These are phyloP conservation scores for Xylaria sp. DNA, from an alignment of 2,329 filamentous ascomycete genomes.

Conservation along the genomic window DNA sequence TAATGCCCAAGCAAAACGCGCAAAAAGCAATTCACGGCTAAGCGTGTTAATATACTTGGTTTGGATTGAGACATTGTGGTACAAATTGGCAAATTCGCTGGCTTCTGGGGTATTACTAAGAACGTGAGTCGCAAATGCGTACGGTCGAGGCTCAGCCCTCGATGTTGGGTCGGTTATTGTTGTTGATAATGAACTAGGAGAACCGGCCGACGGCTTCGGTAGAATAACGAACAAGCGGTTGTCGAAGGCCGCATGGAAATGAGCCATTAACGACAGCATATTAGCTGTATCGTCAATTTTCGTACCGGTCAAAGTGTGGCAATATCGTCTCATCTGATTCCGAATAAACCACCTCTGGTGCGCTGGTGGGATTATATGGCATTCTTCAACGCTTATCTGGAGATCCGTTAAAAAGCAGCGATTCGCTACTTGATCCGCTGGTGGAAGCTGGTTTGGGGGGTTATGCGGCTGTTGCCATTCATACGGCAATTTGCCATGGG, in stretches of 20 bases:
- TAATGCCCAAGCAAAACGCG: neutral
- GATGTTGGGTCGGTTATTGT: neutral
- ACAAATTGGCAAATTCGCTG: neutral
- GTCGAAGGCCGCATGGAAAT: neutral
- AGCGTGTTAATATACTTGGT: neutral
- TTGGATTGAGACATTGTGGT: neutral
- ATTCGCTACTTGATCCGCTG: neutral
- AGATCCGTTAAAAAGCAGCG: slow-evolving; percentile 10
- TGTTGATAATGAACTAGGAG: neutral
- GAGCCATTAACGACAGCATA: neutral
- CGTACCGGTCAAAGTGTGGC: neutral
- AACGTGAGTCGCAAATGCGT: neutral
- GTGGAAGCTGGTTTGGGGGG: neutral
- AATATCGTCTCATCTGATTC: neutral
- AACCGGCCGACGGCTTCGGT: slow-evolving; percentile 2
- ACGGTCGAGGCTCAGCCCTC: neutral
- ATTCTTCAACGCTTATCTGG: neutral
- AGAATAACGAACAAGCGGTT: slow-evolving; percentile 1
- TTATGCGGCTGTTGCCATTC: slow-evolving; percentile 7
- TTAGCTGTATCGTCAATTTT: neutral
- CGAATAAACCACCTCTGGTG: neutral
- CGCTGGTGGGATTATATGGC: neutral
- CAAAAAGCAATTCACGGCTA: neutral
- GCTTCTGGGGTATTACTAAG: neutral
- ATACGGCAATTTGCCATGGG: slow-evolving; percentile 3